A percentile compares a stretch with the other conserved stretches of the same genome.
Conservation (phyloP, 805 yeast genomes). For the Starmerella asiatica region DNA sequence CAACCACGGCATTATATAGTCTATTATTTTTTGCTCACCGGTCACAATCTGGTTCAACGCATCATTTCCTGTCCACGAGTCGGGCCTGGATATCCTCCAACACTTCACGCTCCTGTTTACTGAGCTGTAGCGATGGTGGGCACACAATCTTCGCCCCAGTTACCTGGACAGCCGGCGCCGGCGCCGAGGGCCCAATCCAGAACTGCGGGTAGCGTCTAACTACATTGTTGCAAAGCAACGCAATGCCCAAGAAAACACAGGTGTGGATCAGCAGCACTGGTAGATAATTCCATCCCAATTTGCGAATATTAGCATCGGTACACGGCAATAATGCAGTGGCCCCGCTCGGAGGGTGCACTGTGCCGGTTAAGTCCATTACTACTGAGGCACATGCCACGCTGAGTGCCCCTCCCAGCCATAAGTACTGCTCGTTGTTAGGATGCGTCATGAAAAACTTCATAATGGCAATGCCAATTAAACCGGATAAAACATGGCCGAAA, state of each 20-base stretch:
- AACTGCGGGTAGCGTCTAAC: conserved; percentile 40
- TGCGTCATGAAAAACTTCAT: conserved; percentile 41
- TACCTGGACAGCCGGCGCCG: conserved; percentile 1
- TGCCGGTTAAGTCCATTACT: conserved; percentile 39
- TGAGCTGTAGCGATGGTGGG: neutral
- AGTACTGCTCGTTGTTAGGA: conserved; percentile 32
- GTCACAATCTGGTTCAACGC: too few relatives aligned
- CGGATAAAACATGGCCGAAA: conserved; percentile 42
- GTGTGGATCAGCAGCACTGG: conserved; percentile 42
- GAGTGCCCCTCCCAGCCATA: conserved; percentile 47
- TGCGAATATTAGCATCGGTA: conserved; percentile 33
- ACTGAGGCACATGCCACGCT: conserved; percentile 43
- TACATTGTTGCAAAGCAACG: conserved; percentile 42
- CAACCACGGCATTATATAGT: too few relatives aligned
- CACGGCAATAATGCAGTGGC: conserved; percentile 52
- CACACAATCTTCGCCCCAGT: neutral
- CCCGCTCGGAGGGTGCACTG: conserved; percentile 62
- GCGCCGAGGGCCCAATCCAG: conserved; percentile 32
- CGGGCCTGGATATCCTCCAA: neutral
- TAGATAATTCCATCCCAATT: conserved; percentile 53
- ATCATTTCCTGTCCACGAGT: too few relatives aligned
- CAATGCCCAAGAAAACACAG: conserved; percentile 36
- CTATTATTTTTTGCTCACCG: too few relatives aligned
- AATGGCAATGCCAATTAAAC: conserved; percentile 42
- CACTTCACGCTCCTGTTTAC: conserved; percentile 2